Percentiles rank a stretch among this genome's conserved stretches.
phyloP scores from a whole-genome alignment of 129 eudicot species.

The Saussurea involucrata region DNA sequence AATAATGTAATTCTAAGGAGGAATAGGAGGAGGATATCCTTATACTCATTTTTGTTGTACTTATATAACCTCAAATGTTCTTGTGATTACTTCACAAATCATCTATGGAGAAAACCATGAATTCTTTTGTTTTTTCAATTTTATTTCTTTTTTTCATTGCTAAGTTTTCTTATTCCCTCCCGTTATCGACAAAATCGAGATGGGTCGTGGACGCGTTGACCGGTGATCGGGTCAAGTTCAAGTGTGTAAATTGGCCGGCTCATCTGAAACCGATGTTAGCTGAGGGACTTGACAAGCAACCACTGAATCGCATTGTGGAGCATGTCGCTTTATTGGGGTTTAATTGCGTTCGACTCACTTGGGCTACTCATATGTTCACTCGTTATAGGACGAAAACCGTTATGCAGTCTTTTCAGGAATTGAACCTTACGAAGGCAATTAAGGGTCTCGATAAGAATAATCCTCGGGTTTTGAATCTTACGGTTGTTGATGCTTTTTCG shows the following conservation, averaged over 20 bases:
- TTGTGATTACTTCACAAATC: background rate
- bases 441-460: slow-evolving; percentile 35
- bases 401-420: slow-evolving; percentile 23
- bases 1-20: background rate
- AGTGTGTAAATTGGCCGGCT: slow-evolving; percentile 61
- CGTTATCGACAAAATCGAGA: slow-evolving; percentile 58
- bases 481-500: slow-evolving; percentile 48
- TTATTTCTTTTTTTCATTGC: background rate
- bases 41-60: background rate
- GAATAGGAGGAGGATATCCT: background rate
- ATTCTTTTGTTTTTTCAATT: slow-evolving; percentile 3
- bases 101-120: slow-evolving; percentile 19
- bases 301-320: slow-evolving; percentile 28
- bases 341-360: slow-evolving; percentile 39
- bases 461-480: slow-evolving; percentile 34
- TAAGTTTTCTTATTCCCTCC: slow-evolving; percentile 20
- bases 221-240: slow-evolving; percentile 53
- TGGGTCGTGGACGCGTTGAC: slow-evolving; percentile 45
- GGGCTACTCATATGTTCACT: slow-evolving; percentile 40
- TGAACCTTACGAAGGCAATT: slow-evolving; percentile 29
- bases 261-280: slow-evolving; percentile 60
- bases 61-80: slow-evolving; percentile 16
- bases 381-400: slow-evolving; percentile 34
- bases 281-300: slow-evolving; percentile 66
- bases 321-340: slow-evolving; percentile 27